Evolutionary conservation across 176 grass and related monocot species (phyloP), one percentile per base, ranked within the genome.

Genomic region (Cenchrus purpureus): DNA sequence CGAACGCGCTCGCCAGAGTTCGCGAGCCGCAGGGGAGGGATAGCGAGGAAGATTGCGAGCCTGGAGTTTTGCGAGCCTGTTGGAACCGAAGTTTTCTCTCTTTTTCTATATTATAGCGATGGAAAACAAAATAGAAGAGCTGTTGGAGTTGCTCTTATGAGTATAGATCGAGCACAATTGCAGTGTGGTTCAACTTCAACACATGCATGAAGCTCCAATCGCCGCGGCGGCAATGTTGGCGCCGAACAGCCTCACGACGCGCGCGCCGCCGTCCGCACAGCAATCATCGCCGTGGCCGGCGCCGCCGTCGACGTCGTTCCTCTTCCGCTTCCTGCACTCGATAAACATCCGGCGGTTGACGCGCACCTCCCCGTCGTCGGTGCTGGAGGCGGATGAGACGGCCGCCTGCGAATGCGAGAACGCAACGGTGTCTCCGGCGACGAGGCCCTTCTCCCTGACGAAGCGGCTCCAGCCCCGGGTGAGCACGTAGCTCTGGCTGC

Each of bases 381-480:
- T 12, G 74, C 5, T 6, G 32, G 34, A 11, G 40, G 75, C 8
- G 11, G 43, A 4, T 8, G 51, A 4, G 19, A 8, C 44, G 6
- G 43, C 58, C 8, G 43, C 76, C 11, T n/a, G 43, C 4, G 43
- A 57, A 57, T 63, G 57, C 4, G 66, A 82, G 79, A 82, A 82
- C 7, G 15, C 53, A 13, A 82, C 8, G 34, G 65, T 45, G 55
- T 75, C 25, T 19, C 71, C 91, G 84, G 42, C 89, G 79, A 73
- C 77, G 84, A 55, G 84, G 86, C 81, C 90, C 83, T 97, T 97
- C 82, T 97, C 94, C 83, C 91, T 83, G 55, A 97, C 94, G 85
- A 94, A 97, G n/a, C 92, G 92, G 86, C 95, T 97, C 95, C 95
- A 97, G 0, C 95, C 95, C 77, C 94, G 94, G 57, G 95, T 97